Evolutionary conservation across 306 rosid genomes (phyloP).

Genomic region (Fagus sylvatica): DNA sequence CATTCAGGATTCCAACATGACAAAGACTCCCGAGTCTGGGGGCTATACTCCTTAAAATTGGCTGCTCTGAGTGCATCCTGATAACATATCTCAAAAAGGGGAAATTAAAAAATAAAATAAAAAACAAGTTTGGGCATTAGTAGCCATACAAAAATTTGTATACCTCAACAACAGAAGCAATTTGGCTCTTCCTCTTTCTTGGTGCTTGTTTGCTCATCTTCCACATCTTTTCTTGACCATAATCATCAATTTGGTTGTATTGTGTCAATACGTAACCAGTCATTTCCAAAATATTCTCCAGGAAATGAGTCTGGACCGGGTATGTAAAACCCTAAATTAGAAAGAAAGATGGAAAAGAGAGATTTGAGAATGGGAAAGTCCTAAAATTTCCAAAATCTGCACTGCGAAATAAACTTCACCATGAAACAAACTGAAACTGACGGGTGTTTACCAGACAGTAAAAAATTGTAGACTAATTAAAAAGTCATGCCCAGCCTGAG

Average conservation of each 20-base stretch:
- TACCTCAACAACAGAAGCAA: slow-evolving; percentile 89
- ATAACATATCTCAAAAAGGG: slow-evolving; percentile 27
- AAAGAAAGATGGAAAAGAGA: slow-evolving; percentile 19
- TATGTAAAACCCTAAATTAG: slow-evolving; percentile 74
- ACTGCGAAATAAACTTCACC: not conserved
- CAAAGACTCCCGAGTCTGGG: slow-evolving; percentile 78
- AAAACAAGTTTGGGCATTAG: slow-evolving; percentile 10
- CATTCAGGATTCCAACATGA: slow-evolving; percentile 94
- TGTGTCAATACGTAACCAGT: slow-evolving; percentile 75
- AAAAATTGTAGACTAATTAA: not conserved
- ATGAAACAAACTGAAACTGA: not conserved
- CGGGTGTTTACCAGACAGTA: not conserved
- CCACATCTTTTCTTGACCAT: slow-evolving; percentile 93
- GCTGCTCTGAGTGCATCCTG: slow-evolving; percentile 88
- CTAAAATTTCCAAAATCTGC: slow-evolving; percentile 3
- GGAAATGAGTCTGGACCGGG: slow-evolving; percentile 77
- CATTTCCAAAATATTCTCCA: slow-evolving; percentile 84
- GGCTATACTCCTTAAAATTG: slow-evolving; percentile 65
- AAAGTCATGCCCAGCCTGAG: not conserved
- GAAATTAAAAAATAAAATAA: slow-evolving; percentile 20
- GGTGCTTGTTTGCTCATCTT: slow-evolving; percentile 89
- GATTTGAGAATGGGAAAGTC: slow-evolving; percentile 1
- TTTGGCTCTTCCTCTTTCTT: slow-evolving; percentile 96
- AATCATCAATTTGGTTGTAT: slow-evolving; percentile 88
- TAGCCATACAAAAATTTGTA: slow-evolving; percentile 13